These are phyloP conservation scores for Meyerozyma sp. DNA, from an alignment of 1,139 yeast genomes.

Conservation along the genomic window DNA sequence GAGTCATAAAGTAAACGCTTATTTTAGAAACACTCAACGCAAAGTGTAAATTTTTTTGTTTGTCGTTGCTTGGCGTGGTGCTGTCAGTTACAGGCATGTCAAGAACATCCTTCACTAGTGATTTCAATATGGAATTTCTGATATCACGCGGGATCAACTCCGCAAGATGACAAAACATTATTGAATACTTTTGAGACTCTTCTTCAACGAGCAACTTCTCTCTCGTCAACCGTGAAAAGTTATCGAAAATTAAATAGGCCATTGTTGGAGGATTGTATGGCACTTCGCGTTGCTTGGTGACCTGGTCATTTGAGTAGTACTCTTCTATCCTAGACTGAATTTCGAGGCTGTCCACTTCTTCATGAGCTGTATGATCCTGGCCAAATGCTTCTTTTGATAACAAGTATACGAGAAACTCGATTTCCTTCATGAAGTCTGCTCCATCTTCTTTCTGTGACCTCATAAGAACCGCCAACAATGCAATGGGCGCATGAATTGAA, in stretches of 20 bases:
- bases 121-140: background rate
- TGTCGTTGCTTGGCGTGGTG: conserved; percentile 11
- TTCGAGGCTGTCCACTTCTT: background rate
- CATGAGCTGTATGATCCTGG: background rate
- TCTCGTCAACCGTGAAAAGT: background rate
- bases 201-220: background rate
- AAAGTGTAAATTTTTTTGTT: conserved; percentile 14
- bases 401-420: conserved; percentile 35
- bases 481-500: conserved; percentile 68
- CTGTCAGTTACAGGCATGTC: conserved; percentile 10
- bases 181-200: background rate
- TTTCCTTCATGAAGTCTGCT: conserved; percentile 25
- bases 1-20: conserved; percentile 30
- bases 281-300: background rate
- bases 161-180: background rate
- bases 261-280: background rate
- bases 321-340: background rate
- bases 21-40: conserved; percentile 47
- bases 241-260: background rate
- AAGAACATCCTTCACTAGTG: background rate
- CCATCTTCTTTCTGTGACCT: conserved; percentile 4
- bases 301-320: conserved; percentile 2
- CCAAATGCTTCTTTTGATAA: conserved; percentile 33
- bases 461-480: conserved; percentile 42
- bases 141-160: background rate